Conservation (phyloP, 2,329 filamentous ascomycete genomes). For the Fusarium sp. region DNA sequence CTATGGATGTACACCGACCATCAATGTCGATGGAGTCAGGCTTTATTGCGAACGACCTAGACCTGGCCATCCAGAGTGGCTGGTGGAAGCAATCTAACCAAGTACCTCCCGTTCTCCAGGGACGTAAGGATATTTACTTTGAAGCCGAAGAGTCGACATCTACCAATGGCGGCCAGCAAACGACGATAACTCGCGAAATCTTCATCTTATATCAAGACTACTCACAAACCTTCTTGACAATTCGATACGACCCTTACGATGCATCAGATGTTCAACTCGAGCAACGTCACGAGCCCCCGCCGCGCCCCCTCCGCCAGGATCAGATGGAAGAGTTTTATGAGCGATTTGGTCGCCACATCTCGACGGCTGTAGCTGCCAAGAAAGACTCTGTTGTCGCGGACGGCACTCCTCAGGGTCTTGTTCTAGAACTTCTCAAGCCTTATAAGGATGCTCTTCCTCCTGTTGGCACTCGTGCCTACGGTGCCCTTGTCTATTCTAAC, state of each 20-base stretch:
- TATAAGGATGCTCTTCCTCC: constrained; percentile 79
- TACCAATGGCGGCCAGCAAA: constrained; percentile 74
- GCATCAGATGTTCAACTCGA: constrained; percentile 78
- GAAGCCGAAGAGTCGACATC: constrained; percentile 83
- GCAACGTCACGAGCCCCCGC: constrained; percentile 87
- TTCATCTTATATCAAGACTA: constrained; percentile 96
- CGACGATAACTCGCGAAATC: constrained; percentile 79
- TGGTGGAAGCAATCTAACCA: constrained; percentile 91
- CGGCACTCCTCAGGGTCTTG: constrained; percentile 79
- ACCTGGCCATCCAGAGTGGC: constrained; percentile 75
- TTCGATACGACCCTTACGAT: constrained; percentile 79
- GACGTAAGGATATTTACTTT: constrained; percentile 81
- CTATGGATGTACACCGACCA: constrained; percentile 79
- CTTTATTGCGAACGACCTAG: constrained; percentile 88
- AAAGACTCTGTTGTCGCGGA: constrained; percentile 86
- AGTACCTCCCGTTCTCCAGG: constrained; percentile 83
- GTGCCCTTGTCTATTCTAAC: constrained; percentile 92
- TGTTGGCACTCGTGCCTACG: constrained; percentile 88
- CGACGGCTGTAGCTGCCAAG: constrained; percentile 73
- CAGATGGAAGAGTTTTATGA: constrained; percentile 89
- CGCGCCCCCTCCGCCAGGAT: constrained; percentile 84
- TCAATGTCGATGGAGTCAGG: constrained; percentile 79
- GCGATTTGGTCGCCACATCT: constrained; percentile 81
- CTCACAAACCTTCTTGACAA: constrained; percentile 89
- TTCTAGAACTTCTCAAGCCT: constrained; percentile 81